Base-by-base conservation (phyloP, 257 asterid genomes). In the Rhazya stricta region DNA sequence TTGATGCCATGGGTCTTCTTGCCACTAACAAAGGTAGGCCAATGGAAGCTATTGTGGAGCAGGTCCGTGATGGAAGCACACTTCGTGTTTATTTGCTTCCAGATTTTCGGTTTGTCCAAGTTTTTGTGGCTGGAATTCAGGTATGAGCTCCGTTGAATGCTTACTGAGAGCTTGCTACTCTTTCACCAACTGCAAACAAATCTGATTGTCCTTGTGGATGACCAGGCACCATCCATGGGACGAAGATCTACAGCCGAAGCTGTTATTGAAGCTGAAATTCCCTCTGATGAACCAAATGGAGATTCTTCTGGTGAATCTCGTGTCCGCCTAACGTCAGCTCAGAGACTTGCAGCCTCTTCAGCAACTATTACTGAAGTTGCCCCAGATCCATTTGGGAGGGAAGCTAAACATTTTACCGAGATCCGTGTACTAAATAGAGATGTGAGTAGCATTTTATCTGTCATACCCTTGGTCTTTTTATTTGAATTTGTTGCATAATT, bases 381-480 rank as follows among this genome's bases (percentile, higher is more conserved):
- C 29, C 89, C 94, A 54, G 99, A 95, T 79, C 91, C 96, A 48
- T 95, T 81, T 77, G 99, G 96, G 54, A 95, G 85, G 82, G 99
- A 95, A 84, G 98, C 99, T 73, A 95, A 92, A 80, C 99, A 92
- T 84, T 95, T 91, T 82, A 90, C 99, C 0, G 99, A 95, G 85
- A 82, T 84, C 42, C 99, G 98, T 57, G 97, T 95, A 19, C 82
- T 92, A 79, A 91, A 91, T 80, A 89, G 98, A 92, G 96, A 95
- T 76, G 99, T 95, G 79, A 81, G 98, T 77, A 50, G 18, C 63
- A 37, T 63, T 73, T 51, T 46, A 21, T 36, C 43, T 51, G 50
- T 43, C 23, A 1, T 73, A 23, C 43, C 45, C 4, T 29, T 36
- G 67, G 9, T 15, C 39, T 32, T 34, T 45, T 73, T 51, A 39